phyloP scores from a whole-genome alignment of 129 eudicot genomes.

The Logfia minima region DNA sequence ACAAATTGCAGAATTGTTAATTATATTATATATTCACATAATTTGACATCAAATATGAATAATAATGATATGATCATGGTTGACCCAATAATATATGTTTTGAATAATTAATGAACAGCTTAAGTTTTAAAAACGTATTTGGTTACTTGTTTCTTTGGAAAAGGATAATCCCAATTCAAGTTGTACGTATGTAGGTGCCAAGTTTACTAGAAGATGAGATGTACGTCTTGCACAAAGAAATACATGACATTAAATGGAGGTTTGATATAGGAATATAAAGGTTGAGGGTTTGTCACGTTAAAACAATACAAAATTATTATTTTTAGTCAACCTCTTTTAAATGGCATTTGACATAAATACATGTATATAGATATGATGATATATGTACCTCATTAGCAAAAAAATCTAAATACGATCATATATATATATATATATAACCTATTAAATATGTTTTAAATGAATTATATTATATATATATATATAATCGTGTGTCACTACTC shows the following conservation, averaged over 20 bases:
- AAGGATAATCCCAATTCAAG: conserved; percentile 2
- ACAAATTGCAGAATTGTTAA: too few relatives aligned
- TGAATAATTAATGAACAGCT: too few relatives aligned
- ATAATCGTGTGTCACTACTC: background rate
- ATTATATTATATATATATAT: background rate
- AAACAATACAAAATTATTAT: background rate
- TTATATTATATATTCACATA: too few relatives aligned
- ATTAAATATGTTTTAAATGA: background rate
- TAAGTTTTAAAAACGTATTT: background rate
- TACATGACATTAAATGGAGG: conserved; percentile 7
- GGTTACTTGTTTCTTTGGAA: conserved; percentile 1
- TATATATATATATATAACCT: too few relatives aligned
- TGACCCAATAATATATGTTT: too few relatives aligned
- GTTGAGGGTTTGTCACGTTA: conserved; percentile 13
- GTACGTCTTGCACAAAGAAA: conserved; percentile 8
- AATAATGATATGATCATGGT: too few relatives aligned
- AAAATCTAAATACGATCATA: too few relatives aligned
- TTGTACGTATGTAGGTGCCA: conserved; percentile 7
- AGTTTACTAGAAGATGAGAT: conserved; percentile 14
- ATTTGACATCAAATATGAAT: too few relatives aligned
- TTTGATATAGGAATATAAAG: background rate
- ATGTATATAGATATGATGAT: too few relatives aligned
- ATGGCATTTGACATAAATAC: too few relatives aligned
- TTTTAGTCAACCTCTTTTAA: too few relatives aligned
- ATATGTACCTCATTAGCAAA: too few relatives aligned